Conservation (phyloP, 805 yeast genomes). For the Schizosaccharomyces osmophilus region DNA sequence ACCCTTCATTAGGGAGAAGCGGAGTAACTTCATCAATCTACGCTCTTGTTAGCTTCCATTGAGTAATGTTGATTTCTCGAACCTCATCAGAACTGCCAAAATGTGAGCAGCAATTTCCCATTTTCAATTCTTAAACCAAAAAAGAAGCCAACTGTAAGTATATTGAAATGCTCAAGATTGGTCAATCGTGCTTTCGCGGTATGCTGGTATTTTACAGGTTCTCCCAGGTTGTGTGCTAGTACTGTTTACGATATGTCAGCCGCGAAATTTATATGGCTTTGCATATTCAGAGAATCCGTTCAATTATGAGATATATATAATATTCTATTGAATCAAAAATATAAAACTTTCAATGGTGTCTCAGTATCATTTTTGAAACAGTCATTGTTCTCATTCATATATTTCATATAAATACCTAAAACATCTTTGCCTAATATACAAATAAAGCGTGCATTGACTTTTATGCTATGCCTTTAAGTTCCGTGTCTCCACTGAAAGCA, state of each 20-base stretch:
- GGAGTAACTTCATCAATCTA: background rate
- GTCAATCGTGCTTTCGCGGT: no score
- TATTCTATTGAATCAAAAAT: no score
- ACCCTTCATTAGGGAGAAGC: background rate
- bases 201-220: no score
- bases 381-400: background rate
- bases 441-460: background rate
- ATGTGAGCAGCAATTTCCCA: background rate
- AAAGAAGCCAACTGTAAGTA: background rate
- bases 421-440: no score
- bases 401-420: no score
- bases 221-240: no score
- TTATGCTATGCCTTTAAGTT: conserved; percentile 5
- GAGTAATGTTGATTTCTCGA: background rate
- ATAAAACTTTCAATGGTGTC: no score
- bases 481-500: conserved; percentile 19
- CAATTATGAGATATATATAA: no score
- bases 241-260: no score
- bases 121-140: background rate
- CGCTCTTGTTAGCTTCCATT: background rate
- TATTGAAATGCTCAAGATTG: background rate
- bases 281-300: no score
- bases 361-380: background rate
- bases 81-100: background rate
- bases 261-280: no score